Evolutionary conservation across 1,284 basidiomycete genomes (phyloP).

Genomic region (Ceratobasidium papillatum): DNA sequence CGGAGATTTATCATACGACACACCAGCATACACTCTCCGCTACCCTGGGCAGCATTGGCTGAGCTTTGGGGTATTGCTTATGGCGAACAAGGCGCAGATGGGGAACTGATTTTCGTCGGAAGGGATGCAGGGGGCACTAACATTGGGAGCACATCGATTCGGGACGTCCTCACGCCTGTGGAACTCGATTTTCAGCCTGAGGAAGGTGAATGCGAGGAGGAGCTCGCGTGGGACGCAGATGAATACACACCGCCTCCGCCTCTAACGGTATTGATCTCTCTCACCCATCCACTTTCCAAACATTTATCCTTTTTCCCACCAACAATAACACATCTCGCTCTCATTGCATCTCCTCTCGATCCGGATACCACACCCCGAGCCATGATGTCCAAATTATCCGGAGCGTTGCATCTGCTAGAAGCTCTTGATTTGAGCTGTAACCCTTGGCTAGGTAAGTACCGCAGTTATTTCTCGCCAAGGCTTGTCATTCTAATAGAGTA

Average conservation of each 20-base stretch:
- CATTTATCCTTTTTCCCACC: slow-evolving; percentile 17
- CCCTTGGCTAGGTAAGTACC: slow-evolving; percentile 19
- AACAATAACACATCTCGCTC: slow-evolving; percentile 30
- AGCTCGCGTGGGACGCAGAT: slow-evolving; percentile 24
- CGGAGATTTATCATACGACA: slow-evolving; percentile 21
- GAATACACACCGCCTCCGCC: slow-evolving; percentile 17
- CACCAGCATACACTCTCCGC: slow-evolving; percentile 19
- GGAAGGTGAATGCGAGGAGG: background rate
- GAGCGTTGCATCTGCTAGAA: slow-evolving; percentile 18
- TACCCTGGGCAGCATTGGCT: slow-evolving; percentile 17
- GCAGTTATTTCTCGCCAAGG: background rate
- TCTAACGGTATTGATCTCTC: slow-evolving; percentile 3
- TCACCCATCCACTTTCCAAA: slow-evolving; percentile 28
- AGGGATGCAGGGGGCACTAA: slow-evolving; percentile 8
- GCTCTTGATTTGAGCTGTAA: slow-evolving; percentile 31
- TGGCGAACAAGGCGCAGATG: slow-evolving; percentile 31
- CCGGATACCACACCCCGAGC: slow-evolving; percentile 14
- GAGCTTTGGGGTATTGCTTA: slow-evolving; percentile 15
- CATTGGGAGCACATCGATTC: slow-evolving; percentile 1
- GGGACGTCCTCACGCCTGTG: slow-evolving; percentile 2
- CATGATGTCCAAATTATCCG: slow-evolving; percentile 25
- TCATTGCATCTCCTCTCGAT: slow-evolving; percentile 27
- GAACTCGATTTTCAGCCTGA: background rate
- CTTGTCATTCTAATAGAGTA: background rate
- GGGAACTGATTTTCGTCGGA: slow-evolving; percentile 24